Base-by-base conservation (phyloP, 2,329 filamentous ascomycete genomes). In the Boeremia lycopersici region DNA sequence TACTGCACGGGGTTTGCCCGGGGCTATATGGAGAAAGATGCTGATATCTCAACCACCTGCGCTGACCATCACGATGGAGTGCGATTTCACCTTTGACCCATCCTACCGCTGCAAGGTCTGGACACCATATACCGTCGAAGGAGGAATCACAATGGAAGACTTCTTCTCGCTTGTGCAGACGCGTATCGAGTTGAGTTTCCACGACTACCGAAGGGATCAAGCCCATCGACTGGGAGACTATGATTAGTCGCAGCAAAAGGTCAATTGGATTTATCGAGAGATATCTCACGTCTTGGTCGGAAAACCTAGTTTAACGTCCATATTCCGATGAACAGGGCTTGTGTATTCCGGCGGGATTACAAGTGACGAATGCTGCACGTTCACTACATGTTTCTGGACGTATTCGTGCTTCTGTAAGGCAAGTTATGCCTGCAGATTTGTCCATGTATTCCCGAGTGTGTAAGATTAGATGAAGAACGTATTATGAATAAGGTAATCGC, bases 21-120 rank as follows among this genome's bases (percentile, higher is more conserved):
- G 36, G 5, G 52, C 52, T n/a, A 55, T 55, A 4, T 56, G 53
- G 53, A 43, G 39, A 23, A 56, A 26, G 43, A 56, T 56, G 53
- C 43, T 51, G 7, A 52, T 56, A n/a, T 51, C 48, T 2, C 53
- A 52, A 19, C 53, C 53, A 17, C 53, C 53, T 29, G 48, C 48
- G 35, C 48, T 48, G 11, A 56, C 53, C 38, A 48, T 56, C 28
- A 56, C 48, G 10, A 56, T 56, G 53, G 53, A 56, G 15, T 56
- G 53, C 28, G 53, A 56, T 33, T 56, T 56, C 30, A 56, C 53
- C 12, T 56, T 56, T 33, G 53, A 56, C 30, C 53, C 53, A 2
- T 56, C 53, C 10, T 52, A 56, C 6, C 53, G 53, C 31, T 56
- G 53, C 26, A 56, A 56, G 44, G 42, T 48, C 6, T 56, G 53